These are phyloP conservation scores for Ogataea pilisensis DNA, from an alignment of 805 yeast genomes.

Conservation along the genomic window DNA sequence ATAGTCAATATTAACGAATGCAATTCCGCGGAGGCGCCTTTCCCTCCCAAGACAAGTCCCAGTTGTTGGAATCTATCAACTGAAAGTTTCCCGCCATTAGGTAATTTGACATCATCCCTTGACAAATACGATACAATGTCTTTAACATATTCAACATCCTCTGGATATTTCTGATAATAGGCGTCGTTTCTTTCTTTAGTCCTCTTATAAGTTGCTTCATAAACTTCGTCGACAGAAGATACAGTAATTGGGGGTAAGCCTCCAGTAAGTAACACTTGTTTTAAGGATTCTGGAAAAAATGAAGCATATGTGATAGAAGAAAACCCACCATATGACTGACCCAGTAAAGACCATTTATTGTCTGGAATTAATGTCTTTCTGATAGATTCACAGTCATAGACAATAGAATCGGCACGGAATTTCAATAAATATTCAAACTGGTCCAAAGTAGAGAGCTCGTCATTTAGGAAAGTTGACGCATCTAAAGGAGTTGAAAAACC, in stretches of 20 bases:
- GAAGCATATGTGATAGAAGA: constrained; percentile 47
- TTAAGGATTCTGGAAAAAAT: constrained; percentile 36
- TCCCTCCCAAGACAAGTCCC: constrained; percentile 48
- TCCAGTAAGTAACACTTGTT: constrained; percentile 47
- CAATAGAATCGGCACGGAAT: constrained; percentile 52
- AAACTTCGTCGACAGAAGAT: constrained; percentile 42
- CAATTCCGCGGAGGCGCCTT: constrained; percentile 45
- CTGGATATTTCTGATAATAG: constrained; percentile 46
- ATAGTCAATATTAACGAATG: constrained; percentile 42
- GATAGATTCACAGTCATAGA: constrained; percentile 46
- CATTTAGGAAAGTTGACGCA: constrained; percentile 18
- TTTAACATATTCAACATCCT: constrained; percentile 38
- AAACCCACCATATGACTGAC: constrained; percentile 57
- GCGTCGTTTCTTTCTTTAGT: constrained; percentile 45
- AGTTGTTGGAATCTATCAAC: constrained; percentile 51
- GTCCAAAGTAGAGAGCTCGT: constrained; percentile 17
- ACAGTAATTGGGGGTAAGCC: constrained; percentile 53
- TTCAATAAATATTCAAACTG: constrained; percentile 39
- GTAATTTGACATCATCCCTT: constrained; percentile 33
- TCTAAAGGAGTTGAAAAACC: constrained; percentile 50
- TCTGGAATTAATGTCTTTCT: constrained; percentile 30
- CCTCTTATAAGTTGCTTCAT: constrained; percentile 42
- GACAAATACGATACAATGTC: constrained; percentile 34
- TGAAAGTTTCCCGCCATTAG: constrained; percentile 47
- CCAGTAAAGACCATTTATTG: constrained; percentile 47